A percentile compares a stretch with the other conserved stretches of the same genome.
Conservation (phyloP, 495 filamentous ascomycete species). For the Neurospora sp. region DNA sequence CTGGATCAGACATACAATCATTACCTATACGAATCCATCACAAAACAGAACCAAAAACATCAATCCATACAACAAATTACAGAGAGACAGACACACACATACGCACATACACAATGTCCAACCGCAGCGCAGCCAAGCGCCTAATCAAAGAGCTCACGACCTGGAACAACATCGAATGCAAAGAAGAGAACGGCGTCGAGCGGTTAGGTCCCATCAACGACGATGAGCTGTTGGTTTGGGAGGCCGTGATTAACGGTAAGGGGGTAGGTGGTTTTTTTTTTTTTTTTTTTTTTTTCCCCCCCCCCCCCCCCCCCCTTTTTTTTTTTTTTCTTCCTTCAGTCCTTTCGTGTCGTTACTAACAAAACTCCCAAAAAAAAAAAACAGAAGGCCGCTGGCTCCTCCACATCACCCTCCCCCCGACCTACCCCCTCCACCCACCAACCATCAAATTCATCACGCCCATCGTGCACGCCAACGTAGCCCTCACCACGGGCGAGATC, state of each 20-base stretch:
- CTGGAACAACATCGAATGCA: conserved; percentile 28
- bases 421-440: conserved; percentile 72
- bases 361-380: conserved; percentile 36
- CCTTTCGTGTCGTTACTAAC: too few species aligned
- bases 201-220: conserved; percentile 60
- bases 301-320: not conserved
- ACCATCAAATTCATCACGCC: conserved; percentile 66
- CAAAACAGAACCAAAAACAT: not conserved
- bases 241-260: conserved; percentile 68
- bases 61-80: not conserved
- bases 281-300: not conserved
- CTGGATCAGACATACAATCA: not conserved
- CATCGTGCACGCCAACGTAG: conserved; percentile 80
- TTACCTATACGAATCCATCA: not conserved
- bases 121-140: conserved; percentile 28
- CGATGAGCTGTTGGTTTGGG: conserved; percentile 64
- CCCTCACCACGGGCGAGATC: conserved; percentile 76
- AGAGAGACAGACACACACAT: not conserved
- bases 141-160: conserved; percentile 32
- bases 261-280: conserved; percentile 30
- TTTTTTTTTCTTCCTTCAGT: not conserved
- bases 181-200: conserved; percentile 34
- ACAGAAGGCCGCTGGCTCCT: conserved; percentile 79
- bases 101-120: not conserved
- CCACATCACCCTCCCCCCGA: conserved; percentile 59